phyloP scores from a whole-genome alignment of 805 yeast species.

The Saccharomycopsis oosterbeekiorum region DNA sequence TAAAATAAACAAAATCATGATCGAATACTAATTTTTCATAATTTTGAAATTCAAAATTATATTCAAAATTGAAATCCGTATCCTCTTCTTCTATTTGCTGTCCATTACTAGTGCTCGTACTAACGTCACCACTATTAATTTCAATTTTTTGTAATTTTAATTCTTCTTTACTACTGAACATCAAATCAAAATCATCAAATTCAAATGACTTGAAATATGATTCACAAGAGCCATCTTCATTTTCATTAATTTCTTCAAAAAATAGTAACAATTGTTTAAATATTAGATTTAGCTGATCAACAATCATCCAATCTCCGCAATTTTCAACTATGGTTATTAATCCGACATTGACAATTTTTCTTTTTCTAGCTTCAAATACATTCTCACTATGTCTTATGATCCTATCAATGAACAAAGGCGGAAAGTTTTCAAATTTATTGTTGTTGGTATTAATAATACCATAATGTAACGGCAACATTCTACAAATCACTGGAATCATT shows the following conservation, averaged over 20 bases:
- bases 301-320: background rate
- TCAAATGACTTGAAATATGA: constrained; percentile 37
- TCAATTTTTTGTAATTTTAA: background rate
- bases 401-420: background rate
- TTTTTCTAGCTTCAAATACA: constrained; percentile 65
- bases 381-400: constrained; percentile 18
- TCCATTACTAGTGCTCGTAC: background rate
- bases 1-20: constrained; percentile 45
- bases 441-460: background rate
- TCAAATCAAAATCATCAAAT: constrained; percentile 28
- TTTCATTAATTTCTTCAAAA: constrained; percentile 69
- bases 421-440: background rate
- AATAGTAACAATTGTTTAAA: constrained; percentile 40
- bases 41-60: constrained; percentile 35
- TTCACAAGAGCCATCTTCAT: constrained; percentile 43
- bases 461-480: constrained; percentile 7
- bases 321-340: constrained; percentile 21
- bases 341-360: constrained; percentile 37
- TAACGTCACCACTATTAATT: constrained; percentile 20
- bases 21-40: constrained; percentile 29
- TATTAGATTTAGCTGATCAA: constrained; percentile 15
- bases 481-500: constrained; percentile 6
- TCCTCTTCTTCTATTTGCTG: background rate
- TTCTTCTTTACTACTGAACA: constrained; percentile 21
- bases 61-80: constrained; percentile 20